Evolutionary conservation across 2,329 filamentous ascomycete genomes (phyloP).

Genomic region (Orbilia blumenaviensis): DNA sequence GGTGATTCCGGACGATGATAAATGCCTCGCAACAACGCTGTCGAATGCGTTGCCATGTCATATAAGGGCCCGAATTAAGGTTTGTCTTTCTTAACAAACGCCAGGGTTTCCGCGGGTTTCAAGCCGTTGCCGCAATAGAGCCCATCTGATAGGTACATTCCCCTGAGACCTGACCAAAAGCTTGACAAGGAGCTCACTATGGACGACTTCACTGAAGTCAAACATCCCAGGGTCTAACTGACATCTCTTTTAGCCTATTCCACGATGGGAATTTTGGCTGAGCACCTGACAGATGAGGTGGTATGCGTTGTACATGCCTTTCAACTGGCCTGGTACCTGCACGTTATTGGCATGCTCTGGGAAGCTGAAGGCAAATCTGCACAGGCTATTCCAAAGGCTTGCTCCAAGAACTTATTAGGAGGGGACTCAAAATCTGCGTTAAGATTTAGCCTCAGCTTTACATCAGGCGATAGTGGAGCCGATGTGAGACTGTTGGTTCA

Average conservation of each 20-base stretch:
- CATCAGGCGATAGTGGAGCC: background rate
- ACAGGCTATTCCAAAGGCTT: background rate
- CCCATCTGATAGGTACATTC: slow-evolving; percentile 12
- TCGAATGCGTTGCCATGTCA: no score
- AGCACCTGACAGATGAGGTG: slow-evolving; percentile 58
- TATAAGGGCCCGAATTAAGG: no score
- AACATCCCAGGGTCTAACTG: slow-evolving; percentile 54
- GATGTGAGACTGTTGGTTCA: no score
- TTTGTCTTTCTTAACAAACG: no score
- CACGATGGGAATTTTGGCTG: slow-evolving; percentile 58
- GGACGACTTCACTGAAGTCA: slow-evolving; percentile 3
- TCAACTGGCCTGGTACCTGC: slow-evolving; percentile 60
- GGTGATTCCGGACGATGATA: no score
- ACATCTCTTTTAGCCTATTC: slow-evolving; percentile 62
- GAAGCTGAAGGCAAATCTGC: slow-evolving; percentile 56
- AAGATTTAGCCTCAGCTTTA: background rate
- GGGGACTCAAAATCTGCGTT: background rate
- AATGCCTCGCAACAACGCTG: no score
- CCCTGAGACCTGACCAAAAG: background rate
- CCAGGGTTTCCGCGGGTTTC: background rate
- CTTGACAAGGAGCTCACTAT: slow-evolving; percentile 2
- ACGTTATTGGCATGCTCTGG: slow-evolving; percentile 61
- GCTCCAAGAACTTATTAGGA: background rate
- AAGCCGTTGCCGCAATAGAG: background rate
- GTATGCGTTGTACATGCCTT: slow-evolving; percentile 61